These are phyloP conservation scores for Cicer arietinum DNA, from an alignment of 306 rosid species.

Conservation along the genomic window DNA sequence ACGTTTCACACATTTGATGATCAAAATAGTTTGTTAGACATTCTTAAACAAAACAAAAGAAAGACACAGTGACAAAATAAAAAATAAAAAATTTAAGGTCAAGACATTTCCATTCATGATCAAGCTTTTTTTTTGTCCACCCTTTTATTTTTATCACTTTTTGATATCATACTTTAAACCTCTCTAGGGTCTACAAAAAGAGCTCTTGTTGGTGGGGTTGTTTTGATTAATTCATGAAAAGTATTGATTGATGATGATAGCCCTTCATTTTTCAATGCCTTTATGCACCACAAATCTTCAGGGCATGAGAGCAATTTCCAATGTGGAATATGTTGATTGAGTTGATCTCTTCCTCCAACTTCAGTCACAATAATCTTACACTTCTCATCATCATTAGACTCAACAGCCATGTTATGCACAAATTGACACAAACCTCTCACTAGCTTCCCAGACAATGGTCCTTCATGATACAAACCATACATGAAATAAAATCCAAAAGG, in stretches of 20 bases:
- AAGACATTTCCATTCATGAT: not conserved
- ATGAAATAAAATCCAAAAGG: conserved; percentile 94
- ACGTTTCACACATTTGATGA: not conserved
- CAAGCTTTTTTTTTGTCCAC: conserved; percentile 17
- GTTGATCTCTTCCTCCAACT: conserved; percentile 64
- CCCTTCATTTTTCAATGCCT: conserved; percentile 67
- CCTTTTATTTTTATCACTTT: conserved; percentile 1
- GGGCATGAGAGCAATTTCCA: conserved; percentile 80
- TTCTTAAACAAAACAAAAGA: conserved; percentile 8
- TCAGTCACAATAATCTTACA: conserved; percentile 81
- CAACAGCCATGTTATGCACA: conserved; percentile 78
- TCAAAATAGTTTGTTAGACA: not conserved
- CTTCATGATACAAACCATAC: conserved; percentile 77
- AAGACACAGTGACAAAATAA: not conserved
- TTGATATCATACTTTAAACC: conserved; percentile 56
- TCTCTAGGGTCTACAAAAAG: conserved; percentile 99
- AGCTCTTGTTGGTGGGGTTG: conserved; percentile 62
- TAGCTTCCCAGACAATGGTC: conserved; percentile 75
- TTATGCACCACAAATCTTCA: conserved; percentile 95
- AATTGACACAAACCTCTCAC: conserved; percentile 66
- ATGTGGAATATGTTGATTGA: conserved; percentile 78
- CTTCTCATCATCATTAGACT: conserved; percentile 50
- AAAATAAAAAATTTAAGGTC: conserved; percentile 27
- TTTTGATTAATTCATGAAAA: conserved; percentile 59
- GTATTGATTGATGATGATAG: conserved; percentile 25